These are phyloP conservation scores for Kitagawia praeruptora DNA, from an alignment of 129 eudicot species.

Conservation along the genomic window DNA sequence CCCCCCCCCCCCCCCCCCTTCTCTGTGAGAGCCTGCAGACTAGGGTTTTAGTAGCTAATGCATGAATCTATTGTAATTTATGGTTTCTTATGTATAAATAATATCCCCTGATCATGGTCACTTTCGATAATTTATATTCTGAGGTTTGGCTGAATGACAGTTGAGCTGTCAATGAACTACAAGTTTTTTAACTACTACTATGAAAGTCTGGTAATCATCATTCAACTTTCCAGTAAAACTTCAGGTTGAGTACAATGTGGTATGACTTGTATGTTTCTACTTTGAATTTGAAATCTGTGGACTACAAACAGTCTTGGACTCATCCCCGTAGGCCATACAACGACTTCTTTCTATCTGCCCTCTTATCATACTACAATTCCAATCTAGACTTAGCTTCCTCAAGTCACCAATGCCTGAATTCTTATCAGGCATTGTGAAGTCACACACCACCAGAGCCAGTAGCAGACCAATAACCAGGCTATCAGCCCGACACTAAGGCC, in stretches of 20 bases:
- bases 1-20: neutral
- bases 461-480: conserved; percentile 90
- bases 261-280: conserved; percentile 16
- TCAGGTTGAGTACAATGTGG: neutral
- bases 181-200: conserved; percentile 22
- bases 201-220: neutral
- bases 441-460: conserved; percentile 81
- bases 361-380: conserved; percentile 72
- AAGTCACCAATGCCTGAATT: conserved; percentile 56
- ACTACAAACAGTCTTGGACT: conserved; percentile 24
- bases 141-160: conserved; percentile 19
- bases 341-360: conserved; percentile 75
- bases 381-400: conserved; percentile 73
- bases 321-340: conserved; percentile 58
- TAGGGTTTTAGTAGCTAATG: neutral
- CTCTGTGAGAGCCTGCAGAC: neutral
- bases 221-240: neutral
- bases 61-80: neutral
- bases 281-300: conserved; percentile 61
- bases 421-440: conserved; percentile 53
- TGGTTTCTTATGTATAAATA: neutral
- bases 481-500: conserved; percentile 76
- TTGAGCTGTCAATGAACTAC: conserved; percentile 9
- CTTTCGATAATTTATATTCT: conserved; percentile 22
- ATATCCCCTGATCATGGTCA: neutral